Conservation (phyloP, 306 rosid species). For the Cotoneaster glaucophyllus region DNA sequence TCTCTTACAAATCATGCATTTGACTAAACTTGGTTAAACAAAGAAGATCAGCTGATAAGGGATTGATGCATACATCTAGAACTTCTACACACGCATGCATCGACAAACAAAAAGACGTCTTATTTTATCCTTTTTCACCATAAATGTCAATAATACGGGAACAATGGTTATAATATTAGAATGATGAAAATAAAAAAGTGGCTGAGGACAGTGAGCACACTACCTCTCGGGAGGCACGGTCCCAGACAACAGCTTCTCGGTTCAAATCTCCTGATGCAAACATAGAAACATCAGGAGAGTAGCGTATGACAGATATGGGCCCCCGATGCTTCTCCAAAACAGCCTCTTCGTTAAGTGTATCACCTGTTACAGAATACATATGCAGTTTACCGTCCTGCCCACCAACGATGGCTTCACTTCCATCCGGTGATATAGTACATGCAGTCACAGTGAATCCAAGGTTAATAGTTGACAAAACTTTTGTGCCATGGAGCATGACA, state of each 20-base stretch:
- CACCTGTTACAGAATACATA: conserved; percentile 61
- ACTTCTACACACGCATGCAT: neutral
- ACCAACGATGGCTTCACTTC: conserved; percentile 88
- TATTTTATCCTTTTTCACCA: neutral
- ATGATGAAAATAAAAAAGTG: neutral
- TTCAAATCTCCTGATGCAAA: conserved; percentile 95
- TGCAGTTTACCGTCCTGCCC: conserved; percentile 90
- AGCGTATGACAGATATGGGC: conserved; percentile 67
- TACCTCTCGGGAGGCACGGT: conserved; percentile 68
- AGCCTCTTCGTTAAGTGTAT: conserved; percentile 72
- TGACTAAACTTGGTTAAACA: neutral
- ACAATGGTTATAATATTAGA: neutral
- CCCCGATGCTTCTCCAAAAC: conserved; percentile 94
- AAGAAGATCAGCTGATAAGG: neutral
- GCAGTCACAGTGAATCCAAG: conserved; percentile 89
- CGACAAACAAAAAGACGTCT: neutral
- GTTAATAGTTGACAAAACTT: conserved; percentile 60
- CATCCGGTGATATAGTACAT: conserved; percentile 79
- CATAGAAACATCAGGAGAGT: conserved; percentile 92
- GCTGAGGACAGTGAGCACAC: conserved; percentile 1
- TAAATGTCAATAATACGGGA: neutral
- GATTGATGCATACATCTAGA: neutral
- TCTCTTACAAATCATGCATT: neutral
- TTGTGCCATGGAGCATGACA: conserved; percentile 70
- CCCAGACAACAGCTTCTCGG: conserved; percentile 93